Conservation (phyloP, 495 filamentous ascomycete genomes). For the Lasiosphaeria ovina region DNA sequence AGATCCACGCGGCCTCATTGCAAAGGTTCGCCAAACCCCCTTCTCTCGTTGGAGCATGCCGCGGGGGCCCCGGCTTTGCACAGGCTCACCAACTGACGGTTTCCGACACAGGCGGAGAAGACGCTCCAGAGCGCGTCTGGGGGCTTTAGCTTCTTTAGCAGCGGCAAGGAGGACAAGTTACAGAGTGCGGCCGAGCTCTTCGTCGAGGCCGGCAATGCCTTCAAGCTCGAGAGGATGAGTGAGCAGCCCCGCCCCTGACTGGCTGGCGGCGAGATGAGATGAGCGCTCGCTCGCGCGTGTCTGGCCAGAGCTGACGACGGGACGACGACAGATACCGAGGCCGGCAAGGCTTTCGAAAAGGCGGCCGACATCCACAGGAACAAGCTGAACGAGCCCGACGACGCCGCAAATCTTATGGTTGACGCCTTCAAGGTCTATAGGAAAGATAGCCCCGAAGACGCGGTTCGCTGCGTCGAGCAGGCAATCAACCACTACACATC, state of each 20-base stretch:
- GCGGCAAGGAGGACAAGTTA: slow-evolving; percentile 72
- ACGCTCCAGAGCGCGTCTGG: slow-evolving; percentile 63
- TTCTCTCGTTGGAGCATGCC: neutral
- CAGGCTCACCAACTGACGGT: slow-evolving; percentile 25
- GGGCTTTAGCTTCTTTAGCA: slow-evolving; percentile 73
- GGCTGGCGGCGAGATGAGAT: too few relatives aligned
- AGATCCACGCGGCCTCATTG: slow-evolving; percentile 46
- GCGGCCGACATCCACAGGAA: slow-evolving; percentile 72
- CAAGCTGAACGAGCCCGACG: slow-evolving; percentile 82
- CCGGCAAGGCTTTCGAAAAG: slow-evolving; percentile 74
- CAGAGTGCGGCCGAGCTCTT: slow-evolving; percentile 81
- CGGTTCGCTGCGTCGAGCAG: slow-evolving; percentile 66
- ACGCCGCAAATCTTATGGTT: slow-evolving; percentile 73
- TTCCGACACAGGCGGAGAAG: slow-evolving; percentile 69
- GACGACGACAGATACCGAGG: slow-evolving; percentile 62
- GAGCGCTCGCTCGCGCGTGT: neutral
- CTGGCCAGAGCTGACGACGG: slow-evolving; percentile 9
- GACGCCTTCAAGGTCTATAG: slow-evolving; percentile 82
- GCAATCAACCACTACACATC: slow-evolving; percentile 77
- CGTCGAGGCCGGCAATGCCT: slow-evolving; percentile 77
- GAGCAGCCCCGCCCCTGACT: slow-evolving; percentile 15
- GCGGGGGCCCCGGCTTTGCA: slow-evolving; percentile 15
- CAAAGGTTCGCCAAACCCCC: slow-evolving; percentile 35
- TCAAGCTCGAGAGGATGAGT: slow-evolving; percentile 71
- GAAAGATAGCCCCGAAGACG: slow-evolving; percentile 75